Conservation (phyloP, 768 basidiomycete species). For the Ephemerocybe angulata region DNA sequence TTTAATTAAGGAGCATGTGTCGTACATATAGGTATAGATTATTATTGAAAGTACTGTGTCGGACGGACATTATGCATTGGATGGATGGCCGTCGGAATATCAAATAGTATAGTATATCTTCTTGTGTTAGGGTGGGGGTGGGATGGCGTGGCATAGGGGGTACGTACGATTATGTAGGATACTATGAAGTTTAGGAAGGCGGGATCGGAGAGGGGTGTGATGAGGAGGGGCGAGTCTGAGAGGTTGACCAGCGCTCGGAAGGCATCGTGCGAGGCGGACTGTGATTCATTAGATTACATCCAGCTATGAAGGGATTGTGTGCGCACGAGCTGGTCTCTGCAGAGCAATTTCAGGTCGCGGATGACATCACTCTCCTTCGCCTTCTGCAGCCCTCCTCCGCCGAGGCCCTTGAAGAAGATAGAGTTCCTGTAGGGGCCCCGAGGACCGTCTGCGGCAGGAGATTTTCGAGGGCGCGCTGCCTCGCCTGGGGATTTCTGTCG, state of each 20-base stretch:
- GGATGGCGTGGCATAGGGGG: too few relatives aligned
- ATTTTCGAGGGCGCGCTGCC: constrained; percentile 82
- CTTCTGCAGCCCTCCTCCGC: constrained; percentile 55
- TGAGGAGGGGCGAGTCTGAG: constrained; percentile 74
- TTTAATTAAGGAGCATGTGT: too few relatives aligned
- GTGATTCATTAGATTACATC: constrained; percentile 15
- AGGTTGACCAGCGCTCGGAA: constrained; percentile 92
- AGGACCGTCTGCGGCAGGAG: constrained; percentile 76
- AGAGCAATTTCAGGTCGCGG: constrained; percentile 79
- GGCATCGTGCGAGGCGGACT: constrained; percentile 93
- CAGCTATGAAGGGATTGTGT: background rate
- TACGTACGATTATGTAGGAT: constrained; percentile 86
- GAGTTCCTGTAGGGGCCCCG: constrained; percentile 60
- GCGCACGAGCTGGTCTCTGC: constrained; percentile 80
- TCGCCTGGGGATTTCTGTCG: constrained; percentile 82
- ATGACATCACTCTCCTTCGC: constrained; percentile 65
- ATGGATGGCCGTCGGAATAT: too few relatives aligned
- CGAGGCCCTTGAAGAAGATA: constrained; percentile 71
- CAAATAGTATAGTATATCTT: too few relatives aligned
- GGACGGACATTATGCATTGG: too few relatives aligned
- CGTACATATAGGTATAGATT: too few relatives aligned
- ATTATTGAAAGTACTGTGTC: too few relatives aligned
- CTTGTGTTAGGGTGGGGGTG: too few relatives aligned
- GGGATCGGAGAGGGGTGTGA: constrained; percentile 62
- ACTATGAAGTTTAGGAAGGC: constrained; percentile 77